phyloP scores from a whole-genome alignment of 1,139 yeast genomes.

The Yamadazyma spencermartinsiae region DNA sequence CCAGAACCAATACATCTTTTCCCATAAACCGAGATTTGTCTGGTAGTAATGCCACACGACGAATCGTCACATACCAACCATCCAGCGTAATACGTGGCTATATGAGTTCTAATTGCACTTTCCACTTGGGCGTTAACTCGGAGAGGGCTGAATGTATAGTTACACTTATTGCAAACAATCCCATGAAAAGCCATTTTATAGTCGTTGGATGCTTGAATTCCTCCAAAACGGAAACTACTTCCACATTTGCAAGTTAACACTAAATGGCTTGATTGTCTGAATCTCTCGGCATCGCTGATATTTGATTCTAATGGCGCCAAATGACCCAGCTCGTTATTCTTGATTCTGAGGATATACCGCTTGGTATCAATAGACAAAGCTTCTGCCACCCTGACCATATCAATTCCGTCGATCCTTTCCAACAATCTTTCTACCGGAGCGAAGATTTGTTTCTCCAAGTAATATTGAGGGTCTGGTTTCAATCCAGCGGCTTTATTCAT shows the following conservation, averaged over 20 bases:
- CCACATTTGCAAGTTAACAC: slow-evolving; percentile 67
- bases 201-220: slow-evolving; percentile 62
- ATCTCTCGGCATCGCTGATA: slow-evolving; percentile 79
- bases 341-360: slow-evolving; percentile 55
- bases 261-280: slow-evolving; percentile 61
- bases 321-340: slow-evolving; percentile 38
- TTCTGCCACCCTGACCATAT: slow-evolving; percentile 73
- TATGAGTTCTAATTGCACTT: slow-evolving; percentile 62
- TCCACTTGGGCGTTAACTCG: slow-evolving; percentile 75
- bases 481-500: slow-evolving; percentile 50
- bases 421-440: slow-evolving; percentile 90
- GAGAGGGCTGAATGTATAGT: slow-evolving; percentile 48
- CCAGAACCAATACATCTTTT: slow-evolving; percentile 75
- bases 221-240: slow-evolving; percentile 64
- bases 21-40: slow-evolving; percentile 90
- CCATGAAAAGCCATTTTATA: slow-evolving; percentile 68
- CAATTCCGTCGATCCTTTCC: slow-evolving; percentile 85
- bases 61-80: slow-evolving; percentile 84
- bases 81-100: slow-evolving; percentile 78
- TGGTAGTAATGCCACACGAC: slow-evolving; percentile 77
- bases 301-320: slow-evolving; percentile 79
- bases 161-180: slow-evolving; percentile 66
- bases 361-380: slow-evolving; percentile 76
- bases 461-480: slow-evolving; percentile 74
- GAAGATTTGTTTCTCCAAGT: slow-evolving; percentile 83